Conservation (phyloP, 495 filamentous ascomycete species). For the Hypomontagnella submonticulosa region DNA sequence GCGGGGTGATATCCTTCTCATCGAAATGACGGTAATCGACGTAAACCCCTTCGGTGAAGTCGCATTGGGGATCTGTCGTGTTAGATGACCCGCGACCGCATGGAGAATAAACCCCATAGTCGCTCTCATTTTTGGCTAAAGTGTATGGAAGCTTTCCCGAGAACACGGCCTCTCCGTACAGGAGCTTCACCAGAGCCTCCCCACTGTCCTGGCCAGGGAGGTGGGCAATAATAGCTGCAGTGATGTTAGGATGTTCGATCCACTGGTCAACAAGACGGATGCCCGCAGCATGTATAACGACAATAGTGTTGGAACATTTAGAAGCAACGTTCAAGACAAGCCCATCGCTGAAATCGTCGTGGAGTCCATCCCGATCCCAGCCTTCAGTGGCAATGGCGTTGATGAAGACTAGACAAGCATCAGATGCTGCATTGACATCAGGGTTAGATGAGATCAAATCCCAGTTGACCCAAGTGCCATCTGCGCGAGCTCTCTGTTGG, state of each 20-base stretch:
- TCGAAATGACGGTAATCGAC: constrained; percentile 77
- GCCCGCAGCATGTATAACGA: constrained; percentile 69
- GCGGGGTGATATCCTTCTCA: constrained; percentile 67
- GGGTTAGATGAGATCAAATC: constrained; percentile 55
- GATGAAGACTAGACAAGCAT: constrained; percentile 75
- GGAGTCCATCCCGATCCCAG: constrained; percentile 55
- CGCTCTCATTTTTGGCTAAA: constrained; percentile 69
- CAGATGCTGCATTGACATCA: constrained; percentile 60
- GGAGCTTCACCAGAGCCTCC: constrained; percentile 63
- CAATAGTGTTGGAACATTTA: constrained; percentile 70
- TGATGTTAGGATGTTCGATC: constrained; percentile 70
- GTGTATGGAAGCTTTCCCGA: constrained; percentile 78
- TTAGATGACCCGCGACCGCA: constrained; percentile 52
- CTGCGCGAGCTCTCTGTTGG: constrained; percentile 60
- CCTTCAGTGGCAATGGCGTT: constrained; percentile 70
- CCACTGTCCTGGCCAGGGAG: constrained; percentile 72
- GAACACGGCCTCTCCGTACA: constrained; percentile 69
- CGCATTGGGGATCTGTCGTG: constrained; percentile 64
- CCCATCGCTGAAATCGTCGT: constrained; percentile 64
- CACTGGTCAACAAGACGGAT: constrained; percentile 68
- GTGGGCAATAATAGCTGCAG: constrained; percentile 69
- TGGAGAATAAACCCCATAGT: constrained; percentile 62
- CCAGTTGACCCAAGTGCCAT: constrained; percentile 66
- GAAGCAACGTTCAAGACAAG: constrained; percentile 67
- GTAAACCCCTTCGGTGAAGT: constrained; percentile 71